Conservation (phyloP, 2,329 filamentous ascomycete species). For the Trichophyton schoenleinii region DNA sequence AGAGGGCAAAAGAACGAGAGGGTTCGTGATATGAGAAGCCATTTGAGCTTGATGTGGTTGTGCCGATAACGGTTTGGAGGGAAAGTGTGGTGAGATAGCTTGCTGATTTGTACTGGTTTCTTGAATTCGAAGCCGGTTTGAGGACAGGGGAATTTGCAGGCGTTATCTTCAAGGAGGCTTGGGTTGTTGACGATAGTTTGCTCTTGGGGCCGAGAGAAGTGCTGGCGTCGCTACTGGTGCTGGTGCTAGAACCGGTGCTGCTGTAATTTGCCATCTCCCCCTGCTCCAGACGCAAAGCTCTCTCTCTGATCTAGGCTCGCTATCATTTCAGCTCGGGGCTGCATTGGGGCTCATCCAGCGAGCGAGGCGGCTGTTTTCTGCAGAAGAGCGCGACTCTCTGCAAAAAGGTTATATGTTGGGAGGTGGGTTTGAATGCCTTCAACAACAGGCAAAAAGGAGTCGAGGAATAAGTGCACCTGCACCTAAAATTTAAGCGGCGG, state of each 20-base stretch:
- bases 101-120: constrained; percentile 47
- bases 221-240: constrained; percentile 16
- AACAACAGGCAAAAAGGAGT: not conserved
- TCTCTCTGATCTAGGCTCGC: constrained; percentile 18
- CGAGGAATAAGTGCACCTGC: not conserved
- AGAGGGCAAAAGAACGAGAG: constrained; percentile 66
- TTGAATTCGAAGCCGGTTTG: constrained; percentile 41
- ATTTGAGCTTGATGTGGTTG: constrained; percentile 70
- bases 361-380: not conserved
- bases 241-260: constrained; percentile 19
- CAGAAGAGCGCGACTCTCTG: not conserved
- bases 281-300: constrained; percentile 13
- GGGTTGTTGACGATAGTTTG: constrained; percentile 22
- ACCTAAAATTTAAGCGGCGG: constrained; percentile 2
- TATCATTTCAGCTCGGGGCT: constrained; percentile 19
- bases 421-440: not conserved
- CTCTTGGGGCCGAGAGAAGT: constrained; percentile 22
- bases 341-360: constrained; percentile 17
- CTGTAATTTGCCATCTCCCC: constrained; percentile 28
- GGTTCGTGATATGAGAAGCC: constrained; percentile 72
- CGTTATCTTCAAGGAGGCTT: constrained; percentile 49
- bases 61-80: constrained; percentile 76
- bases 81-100: constrained; percentile 44
- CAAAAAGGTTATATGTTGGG: not conserved
- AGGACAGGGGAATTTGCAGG: constrained; percentile 64